Base-by-base conservation (phyloP, 2,329 filamentous ascomycete species). In the Botrytis pseudocinerea region DNA sequence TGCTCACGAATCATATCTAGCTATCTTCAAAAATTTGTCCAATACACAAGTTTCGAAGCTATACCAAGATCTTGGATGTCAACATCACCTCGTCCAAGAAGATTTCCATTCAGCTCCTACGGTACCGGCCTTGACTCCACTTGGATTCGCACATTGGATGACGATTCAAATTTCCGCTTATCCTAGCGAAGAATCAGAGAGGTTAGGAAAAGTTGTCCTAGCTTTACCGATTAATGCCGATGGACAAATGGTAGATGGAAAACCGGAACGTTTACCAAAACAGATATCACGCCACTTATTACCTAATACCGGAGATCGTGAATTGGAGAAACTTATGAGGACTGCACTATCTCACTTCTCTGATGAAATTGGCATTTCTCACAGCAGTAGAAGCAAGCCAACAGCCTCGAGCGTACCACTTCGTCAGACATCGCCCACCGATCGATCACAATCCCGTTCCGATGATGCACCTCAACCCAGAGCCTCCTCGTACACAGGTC, bases 231-330 rank as follows among this genome's bases (percentile, higher is more conserved):
- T 97, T 77, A 82, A 85, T 44, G 82, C 83, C 0, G 83, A 85
- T 66, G 83, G 82, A 14, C 76, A 90, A 78, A 89, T 91, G 71
- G 85, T 89, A 0, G 86, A 90, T 62, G 87, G 91, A 65, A 88
- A 86, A 75, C 89, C 87, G 18, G 92, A 95, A 81, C 86, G 92
- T 3, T 91, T 97, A 71, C 94, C 94, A 0, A 94, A 93, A 76
- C 91, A 94, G 77, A 86, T 97, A 4, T 91, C 93, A 1, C 86
- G 93, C 59, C 87, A 91, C 69, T 85, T 96, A 5, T 88, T 97
- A 57, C 94, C 94, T 0, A 83, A 84, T 0, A 81, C 82, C 12
- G 84, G 87, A 1, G 89, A 93, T 76, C 78, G 86, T 0, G 83
- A 87, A 46, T 84, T 88, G 0, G 87, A 89, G 72, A 87, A 90